Evolutionary conservation across 495 filamentous ascomycete genomes (phyloP).

Genomic region (Lasiosphaeria ovina): DNA sequence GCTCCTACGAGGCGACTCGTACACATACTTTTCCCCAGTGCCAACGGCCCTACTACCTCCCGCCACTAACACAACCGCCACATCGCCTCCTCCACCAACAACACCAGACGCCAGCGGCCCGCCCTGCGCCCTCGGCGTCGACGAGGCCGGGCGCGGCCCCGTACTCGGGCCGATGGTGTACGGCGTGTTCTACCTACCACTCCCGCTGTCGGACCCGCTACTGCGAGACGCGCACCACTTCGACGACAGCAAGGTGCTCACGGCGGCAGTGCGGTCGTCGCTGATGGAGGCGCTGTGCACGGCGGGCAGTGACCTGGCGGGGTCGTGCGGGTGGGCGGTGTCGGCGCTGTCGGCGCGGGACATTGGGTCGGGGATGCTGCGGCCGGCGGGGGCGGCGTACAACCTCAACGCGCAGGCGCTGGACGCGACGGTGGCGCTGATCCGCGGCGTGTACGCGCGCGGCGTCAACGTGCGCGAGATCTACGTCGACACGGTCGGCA

Average conservation of each 20-base stretch:
- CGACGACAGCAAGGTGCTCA: slow-evolving; percentile 89
- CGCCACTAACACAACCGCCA: too few species aligned
- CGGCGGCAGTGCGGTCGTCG: slow-evolving; percentile 64
- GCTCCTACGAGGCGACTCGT: slow-evolving; percentile 71
- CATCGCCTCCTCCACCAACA: slow-evolving; percentile 33
- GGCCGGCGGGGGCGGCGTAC: slow-evolving; percentile 59
- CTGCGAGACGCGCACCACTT: slow-evolving; percentile 77
- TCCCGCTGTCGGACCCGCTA: slow-evolving; percentile 63
- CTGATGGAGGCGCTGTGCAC: slow-evolving; percentile 77
- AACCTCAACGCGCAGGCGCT: slow-evolving; percentile 98
- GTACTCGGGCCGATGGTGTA: slow-evolving; percentile 98
- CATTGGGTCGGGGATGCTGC: slow-evolving; percentile 78
- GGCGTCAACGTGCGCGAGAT: slow-evolving; percentile 83
- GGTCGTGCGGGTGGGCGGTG: slow-evolving; percentile 77
- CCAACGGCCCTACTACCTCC: slow-evolving; percentile 52
- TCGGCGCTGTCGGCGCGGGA: slow-evolving; percentile 79
- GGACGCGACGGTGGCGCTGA: slow-evolving; percentile 88
- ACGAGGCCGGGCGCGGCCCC: slow-evolving; percentile 93
- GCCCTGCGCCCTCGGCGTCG: slow-evolving; percentile 68
- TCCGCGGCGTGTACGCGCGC: slow-evolving; percentile 66
- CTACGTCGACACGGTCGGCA: slow-evolving; percentile 93
- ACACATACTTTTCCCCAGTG: slow-evolving; percentile 78
- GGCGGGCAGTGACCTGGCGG: slow-evolving; percentile 57
- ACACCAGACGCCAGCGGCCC: slow-evolving; percentile 26
- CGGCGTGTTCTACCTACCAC: slow-evolving; percentile 80